phyloP scores from a whole-genome alignment of 345 rosid species.

The Carallia brachiata region DNA sequence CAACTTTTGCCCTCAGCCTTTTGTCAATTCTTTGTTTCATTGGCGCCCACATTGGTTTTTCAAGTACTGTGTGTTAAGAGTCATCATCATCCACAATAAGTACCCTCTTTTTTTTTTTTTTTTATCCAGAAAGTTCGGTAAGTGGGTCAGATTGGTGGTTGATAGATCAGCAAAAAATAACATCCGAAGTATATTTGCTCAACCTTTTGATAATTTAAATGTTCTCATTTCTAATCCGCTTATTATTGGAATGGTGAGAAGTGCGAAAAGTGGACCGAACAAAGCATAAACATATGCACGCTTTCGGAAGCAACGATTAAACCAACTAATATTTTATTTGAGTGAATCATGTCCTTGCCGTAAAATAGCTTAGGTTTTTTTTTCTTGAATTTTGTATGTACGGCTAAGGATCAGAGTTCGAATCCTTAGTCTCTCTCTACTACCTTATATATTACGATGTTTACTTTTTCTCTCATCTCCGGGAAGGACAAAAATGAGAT shows the following conservation, averaged over 20 bases:
- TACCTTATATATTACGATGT: no score
- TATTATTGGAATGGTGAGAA: not conserved
- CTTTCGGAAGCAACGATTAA: no score
- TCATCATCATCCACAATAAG: not conserved
- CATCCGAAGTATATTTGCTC: not conserved
- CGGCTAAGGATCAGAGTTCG: no score
- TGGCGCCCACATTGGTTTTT: not conserved
- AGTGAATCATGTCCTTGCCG: no score
- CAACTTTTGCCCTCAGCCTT: slow-evolving; percentile 6
- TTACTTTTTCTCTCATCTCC: no score
- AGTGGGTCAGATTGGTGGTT: not conserved
- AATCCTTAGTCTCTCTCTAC: no score
- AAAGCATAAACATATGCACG: no score
- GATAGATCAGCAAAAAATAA: not conserved
- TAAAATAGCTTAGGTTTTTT: no score
- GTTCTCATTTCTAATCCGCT: slow-evolving; percentile 3
- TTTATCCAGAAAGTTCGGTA: not conserved
- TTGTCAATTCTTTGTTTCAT: not conserved
- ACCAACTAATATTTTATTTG: no score
- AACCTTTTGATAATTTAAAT: not conserved
- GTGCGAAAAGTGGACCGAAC: not conserved
- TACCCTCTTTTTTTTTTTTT: not conserved
- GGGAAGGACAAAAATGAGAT: no score
- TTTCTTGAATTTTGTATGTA: no score
- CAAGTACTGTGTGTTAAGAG: not conserved